Conservation (phyloP, 352 stramenopile genomes). For the Globisporangium okanoganense region DNA sequence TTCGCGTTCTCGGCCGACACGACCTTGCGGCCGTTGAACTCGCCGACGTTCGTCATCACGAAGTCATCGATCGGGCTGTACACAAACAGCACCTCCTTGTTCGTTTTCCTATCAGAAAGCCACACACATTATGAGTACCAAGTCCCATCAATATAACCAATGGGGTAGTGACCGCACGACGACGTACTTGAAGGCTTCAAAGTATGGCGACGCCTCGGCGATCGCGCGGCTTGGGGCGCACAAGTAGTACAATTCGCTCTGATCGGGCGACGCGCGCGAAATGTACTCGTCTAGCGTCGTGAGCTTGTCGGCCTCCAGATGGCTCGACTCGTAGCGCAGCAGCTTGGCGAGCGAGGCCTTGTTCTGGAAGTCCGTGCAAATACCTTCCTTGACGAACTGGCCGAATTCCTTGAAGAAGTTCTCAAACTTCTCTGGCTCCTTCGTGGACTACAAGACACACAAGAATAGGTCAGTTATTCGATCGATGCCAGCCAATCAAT, state of each 20-base stretch:
- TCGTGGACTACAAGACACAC: slow-evolving; percentile 63
- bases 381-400: slow-evolving; percentile 98
- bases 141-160: neutral
- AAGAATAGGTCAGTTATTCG: neutral
- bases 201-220: slow-evolving; percentile 97
- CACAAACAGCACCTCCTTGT: slow-evolving; percentile 97
- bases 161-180: neutral
- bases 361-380: slow-evolving; percentile 93
- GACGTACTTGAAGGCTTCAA: slow-evolving; percentile 97
- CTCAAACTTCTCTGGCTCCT: slow-evolving; percentile 96
- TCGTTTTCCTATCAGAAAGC: slow-evolving; percentile 54
- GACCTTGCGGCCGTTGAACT: slow-evolving; percentile 96
- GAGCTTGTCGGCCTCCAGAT: slow-evolving; percentile 88
- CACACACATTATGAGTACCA: neutral
- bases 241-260: slow-evolving; percentile 99
- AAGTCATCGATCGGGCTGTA: slow-evolving; percentile 99
- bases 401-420: slow-evolving; percentile 98
- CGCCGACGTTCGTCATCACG: slow-evolving; percentile 98
- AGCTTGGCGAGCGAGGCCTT: slow-evolving; percentile 95
- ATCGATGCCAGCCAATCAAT: neutral
- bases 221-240: slow-evolving; percentile 94
- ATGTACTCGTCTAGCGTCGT: slow-evolving; percentile 99
- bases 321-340: slow-evolving; percentile 97
- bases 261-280: slow-evolving; percentile 90
- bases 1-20: slow-evolving; percentile 96